Evolutionary conservation across 1,139 yeast genomes (phyloP).

Genomic region (Candida buenavistaensis): DNA sequence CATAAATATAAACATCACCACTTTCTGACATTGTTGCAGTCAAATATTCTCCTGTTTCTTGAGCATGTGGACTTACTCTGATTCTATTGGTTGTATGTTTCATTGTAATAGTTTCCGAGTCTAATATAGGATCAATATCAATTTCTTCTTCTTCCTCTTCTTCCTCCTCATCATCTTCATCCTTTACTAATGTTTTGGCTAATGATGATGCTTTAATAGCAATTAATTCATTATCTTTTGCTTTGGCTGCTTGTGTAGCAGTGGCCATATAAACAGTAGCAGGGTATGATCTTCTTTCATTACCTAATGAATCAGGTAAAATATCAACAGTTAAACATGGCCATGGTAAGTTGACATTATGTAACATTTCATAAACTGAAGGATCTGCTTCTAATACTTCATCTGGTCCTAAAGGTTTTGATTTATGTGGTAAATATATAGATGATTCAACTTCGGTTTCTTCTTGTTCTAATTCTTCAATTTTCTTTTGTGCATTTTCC

Average conservation of each 20-base stretch:
- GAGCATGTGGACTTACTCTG: conserved; percentile 79
- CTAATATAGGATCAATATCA: conserved; percentile 80
- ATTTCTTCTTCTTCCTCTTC: conserved; percentile 66
- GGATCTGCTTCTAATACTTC: conserved; percentile 97
- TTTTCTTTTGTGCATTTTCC: conserved; percentile 24
- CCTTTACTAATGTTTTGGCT: conserved; percentile 80
- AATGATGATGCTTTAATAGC: conserved; percentile 82
- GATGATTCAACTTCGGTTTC: conserved; percentile 36
- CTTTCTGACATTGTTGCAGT: conserved; percentile 89
- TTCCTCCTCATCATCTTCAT: conserved; percentile 69
- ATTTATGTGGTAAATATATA: conserved; percentile 81
- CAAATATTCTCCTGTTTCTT: conserved; percentile 74
- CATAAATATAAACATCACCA: conserved; percentile 88
- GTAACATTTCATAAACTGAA: conserved; percentile 93
- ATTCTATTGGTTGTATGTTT: conserved; percentile 87
- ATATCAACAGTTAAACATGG: conserved; percentile 92
- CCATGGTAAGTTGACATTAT: conserved; percentile 93
- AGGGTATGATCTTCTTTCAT: conserved; percentile 87
- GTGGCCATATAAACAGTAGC: conserved; percentile 84
- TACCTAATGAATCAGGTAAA: conserved; percentile 82
- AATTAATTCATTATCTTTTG: conserved; percentile 84
- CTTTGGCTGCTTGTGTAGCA: conserved; percentile 89
- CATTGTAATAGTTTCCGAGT: conserved; percentile 74
- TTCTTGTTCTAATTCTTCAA: conserved; percentile 32
- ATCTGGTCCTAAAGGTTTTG: conserved; percentile 90